Evolutionary conservation across 2,329 filamentous ascomycete genomes (phyloP), one percentile per base, ranked within the genome.

Genomic region (Botrytis pseudocinerea): DNA sequence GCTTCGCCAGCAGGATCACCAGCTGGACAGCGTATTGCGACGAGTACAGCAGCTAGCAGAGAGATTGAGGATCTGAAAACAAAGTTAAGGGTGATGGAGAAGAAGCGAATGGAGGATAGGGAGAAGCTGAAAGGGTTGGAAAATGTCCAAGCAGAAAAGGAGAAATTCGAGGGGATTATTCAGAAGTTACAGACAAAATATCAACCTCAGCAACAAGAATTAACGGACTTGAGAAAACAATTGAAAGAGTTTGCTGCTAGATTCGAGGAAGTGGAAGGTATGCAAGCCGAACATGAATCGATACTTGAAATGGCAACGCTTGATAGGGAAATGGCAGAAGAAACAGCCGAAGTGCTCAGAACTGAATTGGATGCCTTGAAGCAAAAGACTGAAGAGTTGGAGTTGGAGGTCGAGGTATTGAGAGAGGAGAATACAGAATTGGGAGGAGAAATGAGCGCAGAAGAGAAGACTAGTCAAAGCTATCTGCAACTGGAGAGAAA

Each of bases 261-360:
- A 65, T 86, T 94, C 32, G 90, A 92, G 73, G 85, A 89, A 35
- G 85, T 96, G 3, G 93, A 95, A 77, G 86, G 87, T 44, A 85
- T 92, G 71, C 92, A 96, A 80, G 92, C 93, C 12, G 94, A 98
- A 77, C 91, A 97, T 81, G 96, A 98, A 44, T 88, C 91, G 5
- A 89, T 92, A 10, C 84, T 98, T 79, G 96, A 99, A 82, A 89
- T 96, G 82, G 94, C 94, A 10, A 92, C 93, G 0, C 85, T 99
- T 40, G 96, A 99, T 80, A 90, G 93, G 62, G 95, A 99, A 82
- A 97, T 98, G 93, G 96, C 96, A 0, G 95, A 99, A 82, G 95
- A 98, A 82, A 94, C 91, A 61, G 92, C 93, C 0, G 96, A 98
- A 77, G 90, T 92, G 28, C 85, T 92, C 69, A 96, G 94, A 81